phyloP scores from a whole-genome alignment of 306 rosid species.

The Lupinus albus region DNA sequence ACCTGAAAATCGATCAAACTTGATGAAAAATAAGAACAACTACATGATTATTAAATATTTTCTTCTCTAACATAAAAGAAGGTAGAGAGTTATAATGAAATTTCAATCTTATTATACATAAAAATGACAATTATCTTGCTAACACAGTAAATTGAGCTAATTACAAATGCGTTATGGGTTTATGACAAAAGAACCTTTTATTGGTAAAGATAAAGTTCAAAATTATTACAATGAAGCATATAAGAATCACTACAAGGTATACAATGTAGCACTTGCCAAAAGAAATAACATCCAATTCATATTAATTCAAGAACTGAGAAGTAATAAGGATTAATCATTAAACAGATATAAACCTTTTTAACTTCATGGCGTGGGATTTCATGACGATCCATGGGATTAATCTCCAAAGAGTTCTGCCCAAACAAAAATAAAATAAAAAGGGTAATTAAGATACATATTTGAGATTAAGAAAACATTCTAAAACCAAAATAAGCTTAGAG shows the following conservation, averaged over 20 bases:
- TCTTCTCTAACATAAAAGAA: too few relatives aligned
- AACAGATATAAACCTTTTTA: constrained; percentile 48
- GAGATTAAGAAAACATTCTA: not conserved
- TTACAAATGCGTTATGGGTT: not conserved
- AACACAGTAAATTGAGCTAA: not conserved
- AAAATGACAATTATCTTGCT: not conserved
- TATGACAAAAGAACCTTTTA: not conserved
- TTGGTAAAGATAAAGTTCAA: not conserved
- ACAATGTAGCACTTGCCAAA: not conserved
- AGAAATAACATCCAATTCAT: constrained; percentile 8
- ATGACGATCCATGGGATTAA: constrained; percentile 47
- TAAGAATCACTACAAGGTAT: not conserved
- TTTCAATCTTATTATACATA: not conserved
- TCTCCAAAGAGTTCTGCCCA: constrained; percentile 57
- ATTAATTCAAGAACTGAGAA: not conserved
- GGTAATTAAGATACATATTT: too few relatives aligned
- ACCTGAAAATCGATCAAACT: constrained; percentile 57
- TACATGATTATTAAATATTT: too few relatives aligned
- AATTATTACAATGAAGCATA: not conserved
- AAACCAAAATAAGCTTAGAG: not conserved
- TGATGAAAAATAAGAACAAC: not conserved
- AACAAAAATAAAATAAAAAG: not conserved
- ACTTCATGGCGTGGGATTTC: constrained; percentile 71
- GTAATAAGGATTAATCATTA: not conserved
- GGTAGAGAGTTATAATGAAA: not conserved